These are phyloP conservation scores for Rauvolfia tetraphylla DNA, from an alignment of 257 asterid genomes.

Conservation along the genomic window DNA sequence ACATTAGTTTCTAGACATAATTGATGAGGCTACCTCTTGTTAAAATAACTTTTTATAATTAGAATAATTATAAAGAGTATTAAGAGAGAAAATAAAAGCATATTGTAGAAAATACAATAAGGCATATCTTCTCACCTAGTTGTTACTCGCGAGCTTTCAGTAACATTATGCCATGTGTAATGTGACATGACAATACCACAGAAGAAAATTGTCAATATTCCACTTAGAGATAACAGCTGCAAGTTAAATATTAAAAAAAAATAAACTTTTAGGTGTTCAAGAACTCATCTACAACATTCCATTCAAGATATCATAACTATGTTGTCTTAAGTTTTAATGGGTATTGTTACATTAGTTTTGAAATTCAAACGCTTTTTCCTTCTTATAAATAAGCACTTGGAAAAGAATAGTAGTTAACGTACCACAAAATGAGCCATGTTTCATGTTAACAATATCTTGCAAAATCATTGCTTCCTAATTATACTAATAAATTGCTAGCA, in stretches of 20 bases:
- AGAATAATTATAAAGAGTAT: too few species aligned
- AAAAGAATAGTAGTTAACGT: background rate
- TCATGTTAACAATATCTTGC: too few species aligned
- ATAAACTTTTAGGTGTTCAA: background rate
- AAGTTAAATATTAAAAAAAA: background rate
- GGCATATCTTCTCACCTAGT: conserved; percentile 31
- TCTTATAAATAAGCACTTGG: background rate
- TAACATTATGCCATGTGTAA: conserved; percentile 74
- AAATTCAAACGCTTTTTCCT: background rate
- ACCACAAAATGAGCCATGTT: background rate
- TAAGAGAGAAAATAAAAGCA: too few species aligned
- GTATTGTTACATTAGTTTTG: background rate
- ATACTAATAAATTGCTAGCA: background rate
- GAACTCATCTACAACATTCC: background rate
- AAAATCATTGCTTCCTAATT: too few species aligned
- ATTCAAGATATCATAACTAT: background rate
- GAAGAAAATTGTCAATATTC: conserved; percentile 70
- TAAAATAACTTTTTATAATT: background rate
- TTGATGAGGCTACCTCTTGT: background rate
- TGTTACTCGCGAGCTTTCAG: conserved; percentile 67
- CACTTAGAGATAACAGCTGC: conserved; percentile 60
- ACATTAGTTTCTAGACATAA: background rate
- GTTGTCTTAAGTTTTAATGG: background rate
- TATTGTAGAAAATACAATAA: background rate
- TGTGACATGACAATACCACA: conserved; percentile 79